Base-by-base conservation (phyloP, 129 eudicot genomes). In the Sambucus nigra region DNA sequence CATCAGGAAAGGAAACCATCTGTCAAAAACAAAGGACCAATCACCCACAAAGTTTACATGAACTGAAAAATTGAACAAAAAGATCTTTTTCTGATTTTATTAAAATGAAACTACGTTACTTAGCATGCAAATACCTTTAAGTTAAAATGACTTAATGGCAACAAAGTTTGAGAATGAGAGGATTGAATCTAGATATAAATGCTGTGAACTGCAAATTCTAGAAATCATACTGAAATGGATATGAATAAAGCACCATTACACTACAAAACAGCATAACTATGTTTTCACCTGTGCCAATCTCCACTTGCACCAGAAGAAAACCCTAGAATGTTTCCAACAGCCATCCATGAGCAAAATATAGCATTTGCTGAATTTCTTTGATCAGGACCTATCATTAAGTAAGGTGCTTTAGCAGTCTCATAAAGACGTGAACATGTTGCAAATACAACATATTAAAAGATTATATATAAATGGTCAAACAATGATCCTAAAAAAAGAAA, bases 301-400 rank as follows among this genome's bases (percentile, higher is more conserved):
- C 98, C 95, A 68, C 94, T 91, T 58, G 98, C 73, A 50, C 95
- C 98, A 67, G 95, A 45, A 66, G 83, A 85, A 74, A 91, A 91
- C 53, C 98, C 98, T 40, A 91, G 76, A 64, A 91, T 86, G 62
- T 91, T 91, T 59, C 98, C 98, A 58, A 85, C 73, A 56, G 98
- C 95, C 98, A 91, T 91, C 98, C 98, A 85, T 46, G 86, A 59
- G 79, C 94, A 83, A 68, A 85, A 91, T 67, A 91, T 59, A 42
- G 98, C 98, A 79, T 91, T 91, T 64, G 95, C 95, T 8, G 98
- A 62, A 71, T 85, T 91, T 74, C 98, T 80, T 59, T 91, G 98
- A 54, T 82, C 86, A 69, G 98, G 95, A 33, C 98, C 98, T 91
- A 65, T 47, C 47, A 51, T 45, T 16, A 48, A 44, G 53, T n/a